A percentile compares a stretch with the other conserved stretches of the same genome.
These are phyloP conservation scores for Papiliotrema nemorosa DNA, from an alignment of 1,284 basidiomycete genomes.

Conservation along the genomic window DNA sequence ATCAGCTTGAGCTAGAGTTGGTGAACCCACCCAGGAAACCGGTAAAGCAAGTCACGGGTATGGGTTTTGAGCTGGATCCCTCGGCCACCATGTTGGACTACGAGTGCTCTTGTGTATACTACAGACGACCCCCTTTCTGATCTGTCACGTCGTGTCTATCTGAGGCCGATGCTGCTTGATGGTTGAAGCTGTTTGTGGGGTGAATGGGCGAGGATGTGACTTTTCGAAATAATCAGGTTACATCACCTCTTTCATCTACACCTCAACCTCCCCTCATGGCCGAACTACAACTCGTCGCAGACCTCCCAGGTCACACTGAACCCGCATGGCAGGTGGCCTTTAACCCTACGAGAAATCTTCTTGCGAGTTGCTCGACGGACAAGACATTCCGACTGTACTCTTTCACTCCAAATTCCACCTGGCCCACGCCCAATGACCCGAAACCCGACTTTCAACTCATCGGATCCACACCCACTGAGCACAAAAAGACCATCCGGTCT, in stretches of 20 bases:
- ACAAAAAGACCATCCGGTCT: slow-evolving; percentile 84
- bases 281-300: slow-evolving; percentile 36
- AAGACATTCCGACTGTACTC: slow-evolving; percentile 82
- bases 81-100: not conserved
- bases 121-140: not conserved
- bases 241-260: too few relatives aligned
- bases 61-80: slow-evolving; percentile 32
- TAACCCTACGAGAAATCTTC: slow-evolving; percentile 76
- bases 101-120: not conserved
- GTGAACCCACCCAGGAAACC: slow-evolving; percentile 57
- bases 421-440: slow-evolving; percentile 22
- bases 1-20: not conserved
- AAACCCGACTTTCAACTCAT: slow-evolving; percentile 56
- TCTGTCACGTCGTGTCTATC: not conserved
- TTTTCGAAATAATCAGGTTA: too few relatives aligned
- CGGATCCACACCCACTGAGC: slow-evolving; percentile 71
- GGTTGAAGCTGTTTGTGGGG: too few relatives aligned
- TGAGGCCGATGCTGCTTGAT: too few relatives aligned
- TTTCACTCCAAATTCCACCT: slow-evolving; percentile 53
- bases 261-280: slow-evolving; percentile 23
- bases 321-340: slow-evolving; percentile 86
- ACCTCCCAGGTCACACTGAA: slow-evolving; percentile 67
- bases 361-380: slow-evolving; percentile 93
- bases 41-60: slow-evolving; percentile 80
- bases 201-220: too few relatives aligned